phyloP scores from a whole-genome alignment of 1,139 yeast genomes.

The Wickerhamiella infanticola region DNA sequence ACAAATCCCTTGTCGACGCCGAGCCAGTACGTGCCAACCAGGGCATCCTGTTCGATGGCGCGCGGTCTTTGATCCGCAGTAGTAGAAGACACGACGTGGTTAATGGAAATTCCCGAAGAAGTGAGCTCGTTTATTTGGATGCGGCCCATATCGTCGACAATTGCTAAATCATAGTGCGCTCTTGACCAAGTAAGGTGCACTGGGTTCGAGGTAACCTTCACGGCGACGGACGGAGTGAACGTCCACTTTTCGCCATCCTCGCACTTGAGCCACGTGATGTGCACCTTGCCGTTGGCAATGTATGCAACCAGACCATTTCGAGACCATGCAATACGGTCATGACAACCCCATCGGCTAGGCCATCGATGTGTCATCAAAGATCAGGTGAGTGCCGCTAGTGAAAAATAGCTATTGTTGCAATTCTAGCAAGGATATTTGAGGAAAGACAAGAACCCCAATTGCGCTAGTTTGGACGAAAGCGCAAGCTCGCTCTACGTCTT shows the following conservation, averaged over 20 bases:
- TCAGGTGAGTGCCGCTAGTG: neutral
- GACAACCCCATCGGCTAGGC: neutral
- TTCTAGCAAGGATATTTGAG: too few relatives aligned
- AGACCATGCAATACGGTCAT: slow-evolving; percentile 45
- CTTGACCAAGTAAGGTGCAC: slow-evolving; percentile 29
- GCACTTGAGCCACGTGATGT: slow-evolving; percentile 47
- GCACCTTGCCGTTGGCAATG: slow-evolving; percentile 27
- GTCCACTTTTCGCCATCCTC: slow-evolving; percentile 52
- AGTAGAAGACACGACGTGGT: slow-evolving; percentile 9
- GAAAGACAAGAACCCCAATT: too few relatives aligned
- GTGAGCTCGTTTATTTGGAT: slow-evolving; percentile 13
- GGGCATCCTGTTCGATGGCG: slow-evolving; percentile 13
- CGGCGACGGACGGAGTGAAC: slow-evolving; percentile 28
- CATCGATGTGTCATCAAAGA: neutral
- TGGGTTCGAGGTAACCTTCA: slow-evolving; percentile 17
- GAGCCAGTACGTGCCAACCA: slow-evolving; percentile 14
- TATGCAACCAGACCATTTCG: slow-evolving; percentile 61
- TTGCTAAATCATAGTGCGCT: slow-evolving; percentile 28
- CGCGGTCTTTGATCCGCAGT: slow-evolving; percentile 13
- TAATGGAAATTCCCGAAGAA: slow-evolving; percentile 6
- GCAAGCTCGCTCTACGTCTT: too few relatives aligned
- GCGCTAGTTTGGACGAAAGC: too few relatives aligned
- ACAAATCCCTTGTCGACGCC: slow-evolving; percentile 11
- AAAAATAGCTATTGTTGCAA: too few relatives aligned
- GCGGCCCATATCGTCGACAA: slow-evolving; percentile 28